Base-by-base conservation (phyloP, 148 eudicot genomes). In the Rhododendron henanense region DNA sequence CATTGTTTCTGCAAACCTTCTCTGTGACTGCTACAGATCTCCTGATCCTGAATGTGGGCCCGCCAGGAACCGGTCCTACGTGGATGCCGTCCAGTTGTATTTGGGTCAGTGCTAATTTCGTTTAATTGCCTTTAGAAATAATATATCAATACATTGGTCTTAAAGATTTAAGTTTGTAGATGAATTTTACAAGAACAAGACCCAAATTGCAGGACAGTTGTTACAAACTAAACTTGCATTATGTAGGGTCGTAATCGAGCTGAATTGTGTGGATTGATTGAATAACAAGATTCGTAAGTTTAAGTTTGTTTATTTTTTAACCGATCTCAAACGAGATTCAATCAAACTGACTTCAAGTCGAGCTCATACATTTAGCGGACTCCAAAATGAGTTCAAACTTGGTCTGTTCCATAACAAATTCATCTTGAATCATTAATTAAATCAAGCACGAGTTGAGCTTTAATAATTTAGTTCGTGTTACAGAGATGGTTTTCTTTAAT, bases 21-120 rank as follows among this genome's bases (percentile, higher is more conserved):
- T 90, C 11, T 87, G 83, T 18, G 89, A 87, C 75, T 88, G 92
- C 81, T 87, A 90, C 85, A 84, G 88, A 59, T 82, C 86, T 73
- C 89, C 90, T 76, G 87, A 88, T 78, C 89, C 92, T 18, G 55
- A 81, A n/a, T 82, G 39, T 15, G 89, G 92, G 18, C 71, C 83
- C 25, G 25, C 67, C 18, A 78, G 92, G 65, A 90, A 85, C 81
- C 78, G 69, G 31, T 81, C 90, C 23, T 90, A 87, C 79, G 79
- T 85, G 28, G 88, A 85, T 37, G 90, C 88, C 50, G 88, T 90
- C 25, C 59, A 45, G 37, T 45, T 90, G 1, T 84, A 86, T 59
- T 78, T 90, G 82, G 92, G 90, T 88, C 39, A 21, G 31, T 81
- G 4, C 19, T 53, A 37, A n/a, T 65, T 65, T 65, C 10, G 1